These are phyloP conservation scores for Arthrobotrys sphaeroides DNA, from an alignment of 2,329 filamentous ascomycete species.

Conservation along the genomic window DNA sequence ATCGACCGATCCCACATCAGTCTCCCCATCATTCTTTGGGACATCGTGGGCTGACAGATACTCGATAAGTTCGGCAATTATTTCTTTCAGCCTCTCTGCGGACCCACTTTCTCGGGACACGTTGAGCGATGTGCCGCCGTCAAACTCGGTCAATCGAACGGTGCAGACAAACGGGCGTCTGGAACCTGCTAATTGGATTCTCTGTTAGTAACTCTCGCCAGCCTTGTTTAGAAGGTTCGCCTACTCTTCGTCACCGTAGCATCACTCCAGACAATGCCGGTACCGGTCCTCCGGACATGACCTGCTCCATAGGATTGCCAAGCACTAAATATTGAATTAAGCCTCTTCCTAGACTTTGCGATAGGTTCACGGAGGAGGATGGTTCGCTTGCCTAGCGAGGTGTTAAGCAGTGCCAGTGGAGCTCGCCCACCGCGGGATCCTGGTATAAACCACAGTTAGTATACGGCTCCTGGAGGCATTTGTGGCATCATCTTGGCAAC, in stretches of 20 bases:
- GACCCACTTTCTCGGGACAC: constrained; percentile 24
- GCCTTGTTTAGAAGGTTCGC: not conserved
- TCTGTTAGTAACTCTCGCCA: not conserved
- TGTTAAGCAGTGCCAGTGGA: constrained; percentile 12
- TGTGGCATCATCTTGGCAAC: not conserved
- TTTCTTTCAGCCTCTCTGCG: constrained; percentile 6
- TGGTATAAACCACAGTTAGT: not conserved
- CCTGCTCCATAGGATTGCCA: constrained; percentile 49
- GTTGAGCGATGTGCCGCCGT: constrained; percentile 11
- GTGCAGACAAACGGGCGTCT: constrained; percentile 18
- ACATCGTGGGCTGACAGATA: constrained; percentile 16
- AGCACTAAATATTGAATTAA: constrained; percentile 11
- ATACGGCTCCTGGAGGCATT: not conserved
- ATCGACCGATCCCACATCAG: not conserved
- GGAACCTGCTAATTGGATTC: not conserved
- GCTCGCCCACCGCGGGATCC: constrained; percentile 7
- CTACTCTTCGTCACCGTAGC: not conserved
- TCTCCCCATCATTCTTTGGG: not conserved
- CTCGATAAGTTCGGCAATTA: constrained; percentile 23
- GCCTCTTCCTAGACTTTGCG: not conserved
- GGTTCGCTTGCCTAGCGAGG: not conserved
- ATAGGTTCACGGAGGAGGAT: constrained; percentile 15
- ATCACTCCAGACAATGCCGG: constrained; percentile 33
- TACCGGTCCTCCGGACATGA: constrained; percentile 22
- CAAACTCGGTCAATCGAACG: constrained; percentile 1